These are phyloP conservation scores for Entomortierella beljakovae DNA, from an alignment of 192 early-diverging fungal species.

Conservation along the genomic window DNA sequence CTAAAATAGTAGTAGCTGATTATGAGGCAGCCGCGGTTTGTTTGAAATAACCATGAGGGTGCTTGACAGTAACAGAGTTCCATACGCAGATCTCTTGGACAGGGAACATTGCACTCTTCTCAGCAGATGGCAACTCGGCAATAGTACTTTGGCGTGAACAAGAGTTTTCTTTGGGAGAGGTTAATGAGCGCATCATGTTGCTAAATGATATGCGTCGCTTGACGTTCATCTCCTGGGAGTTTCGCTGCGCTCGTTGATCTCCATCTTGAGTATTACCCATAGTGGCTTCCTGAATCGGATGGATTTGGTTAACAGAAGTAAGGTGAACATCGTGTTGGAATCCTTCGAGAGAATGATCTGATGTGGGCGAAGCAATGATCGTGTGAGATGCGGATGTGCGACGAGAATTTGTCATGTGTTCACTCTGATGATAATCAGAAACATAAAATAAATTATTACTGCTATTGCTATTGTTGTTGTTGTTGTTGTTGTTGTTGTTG, in stretches of 20 bases:
- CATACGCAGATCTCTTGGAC: constrained; percentile 35
- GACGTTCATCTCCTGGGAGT: not conserved
- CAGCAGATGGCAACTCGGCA: no score
- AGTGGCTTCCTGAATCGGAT: not conserved
- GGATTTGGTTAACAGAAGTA: no score
- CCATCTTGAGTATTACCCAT: not conserved
- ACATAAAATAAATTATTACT: not conserved
- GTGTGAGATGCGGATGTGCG: not conserved
- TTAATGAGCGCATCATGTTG: constrained; percentile 25
- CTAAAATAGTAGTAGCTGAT: no score
- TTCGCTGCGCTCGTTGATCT: not conserved
- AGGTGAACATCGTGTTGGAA: not conserved
- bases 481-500: not conserved
- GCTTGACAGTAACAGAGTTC: constrained; percentile 40
- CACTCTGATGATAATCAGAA: not conserved
- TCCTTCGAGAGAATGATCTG: not conserved
- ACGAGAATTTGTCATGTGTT: not conserved
- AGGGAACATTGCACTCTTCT: constrained; percentile 2
- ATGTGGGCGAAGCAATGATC: not conserved
- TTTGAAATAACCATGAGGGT: not conserved
- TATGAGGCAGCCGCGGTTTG: not conserved
- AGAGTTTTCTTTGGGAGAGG: not conserved
- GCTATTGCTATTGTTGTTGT: not conserved
- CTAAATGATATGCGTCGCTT: constrained; percentile 38
- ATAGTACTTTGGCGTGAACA: no score